phyloP scores from a whole-genome alignment of 768 basidiomycete species.

The Collybiopsis luxurians region DNA sequence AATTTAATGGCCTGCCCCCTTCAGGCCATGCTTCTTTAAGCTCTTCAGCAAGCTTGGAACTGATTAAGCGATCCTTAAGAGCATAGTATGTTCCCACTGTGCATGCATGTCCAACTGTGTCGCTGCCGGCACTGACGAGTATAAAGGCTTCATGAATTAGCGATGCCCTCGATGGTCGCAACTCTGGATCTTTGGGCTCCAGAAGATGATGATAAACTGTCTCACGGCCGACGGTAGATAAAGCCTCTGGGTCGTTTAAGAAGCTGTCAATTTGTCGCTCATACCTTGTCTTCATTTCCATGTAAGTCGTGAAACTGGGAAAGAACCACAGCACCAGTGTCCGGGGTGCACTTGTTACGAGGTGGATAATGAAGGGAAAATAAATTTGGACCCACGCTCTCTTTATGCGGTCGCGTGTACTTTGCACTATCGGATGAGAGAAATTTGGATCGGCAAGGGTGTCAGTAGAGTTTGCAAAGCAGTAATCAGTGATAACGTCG shows the following conservation, averaged over 20 bases:
- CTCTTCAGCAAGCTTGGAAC: slow-evolving; percentile 22
- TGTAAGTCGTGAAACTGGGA: not conserved
- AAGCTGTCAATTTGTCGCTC: slow-evolving; percentile 1
- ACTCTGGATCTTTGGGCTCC: not conserved
- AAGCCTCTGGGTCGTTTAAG: not conserved
- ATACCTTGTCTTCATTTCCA: not conserved
- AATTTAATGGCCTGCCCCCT: slow-evolving; percentile 19
- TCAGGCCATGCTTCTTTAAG: slow-evolving; percentile 33
- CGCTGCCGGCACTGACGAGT: slow-evolving; percentile 12
- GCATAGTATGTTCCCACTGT: slow-evolving; percentile 24
- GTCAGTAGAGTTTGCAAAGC: too few relatives aligned
- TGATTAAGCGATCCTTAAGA: slow-evolving; percentile 18
- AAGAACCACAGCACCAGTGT: not conserved
- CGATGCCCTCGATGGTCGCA: not conserved
- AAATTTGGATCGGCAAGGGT: not conserved
- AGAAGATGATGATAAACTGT: slow-evolving; percentile 8
- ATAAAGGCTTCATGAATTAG: slow-evolving; percentile 3
- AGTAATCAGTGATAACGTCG: too few relatives aligned
- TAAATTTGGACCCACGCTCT: slow-evolving; percentile 2
- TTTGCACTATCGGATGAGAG: slow-evolving; percentile 8
- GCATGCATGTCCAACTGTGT: slow-evolving; percentile 27
- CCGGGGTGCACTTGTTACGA: not conserved
- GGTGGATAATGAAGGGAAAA: not conserved
- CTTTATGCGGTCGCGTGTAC: not conserved
- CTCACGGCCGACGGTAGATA: slow-evolving; percentile 4